Evolutionary conservation across 306 rosid species (phyloP).

Genomic region (Leucaena leucocephala): DNA sequence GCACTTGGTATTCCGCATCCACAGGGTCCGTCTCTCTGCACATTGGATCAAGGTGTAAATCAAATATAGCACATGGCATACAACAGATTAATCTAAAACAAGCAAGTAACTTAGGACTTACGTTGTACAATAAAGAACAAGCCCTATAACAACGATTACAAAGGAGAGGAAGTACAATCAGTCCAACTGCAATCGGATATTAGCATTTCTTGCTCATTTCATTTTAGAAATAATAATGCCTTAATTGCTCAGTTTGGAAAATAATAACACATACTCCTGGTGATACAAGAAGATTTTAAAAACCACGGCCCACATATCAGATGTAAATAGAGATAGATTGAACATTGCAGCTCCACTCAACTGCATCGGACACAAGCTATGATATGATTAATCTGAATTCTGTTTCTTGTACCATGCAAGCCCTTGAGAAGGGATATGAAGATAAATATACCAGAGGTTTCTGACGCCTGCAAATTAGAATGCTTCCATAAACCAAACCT

Average conservation of each 20-base stretch:
- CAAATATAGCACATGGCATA: not conserved
- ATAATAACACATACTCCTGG: slow-evolving; percentile 42
- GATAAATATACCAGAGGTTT: slow-evolving; percentile 42
- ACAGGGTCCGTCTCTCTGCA: slow-evolving; percentile 48
- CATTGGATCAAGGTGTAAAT: not conserved
- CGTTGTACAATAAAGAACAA: slow-evolving; percentile 58
- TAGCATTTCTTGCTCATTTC: slow-evolving; percentile 7
- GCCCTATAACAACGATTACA: slow-evolving; percentile 49
- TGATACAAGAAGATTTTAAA: slow-evolving; percentile 34
- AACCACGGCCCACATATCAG: slow-evolving; percentile 48
- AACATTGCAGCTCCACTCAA: slow-evolving; percentile 45
- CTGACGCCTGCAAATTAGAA: slow-evolving; percentile 58
- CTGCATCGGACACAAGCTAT: slow-evolving; percentile 6
- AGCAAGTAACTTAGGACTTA: slow-evolving; percentile 31
- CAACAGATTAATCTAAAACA: not conserved
- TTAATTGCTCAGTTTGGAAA: slow-evolving; percentile 1
- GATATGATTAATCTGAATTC: too few species aligned
- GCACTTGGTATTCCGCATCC: slow-evolving; percentile 42
- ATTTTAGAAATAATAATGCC: not conserved
- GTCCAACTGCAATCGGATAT: slow-evolving; percentile 51
- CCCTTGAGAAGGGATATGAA: slow-evolving; percentile 13
- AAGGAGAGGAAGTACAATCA: slow-evolving; percentile 69
- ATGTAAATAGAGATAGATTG: slow-evolving; percentile 43
- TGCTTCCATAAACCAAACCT: slow-evolving; percentile 63
- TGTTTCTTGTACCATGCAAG: not conserved